These are phyloP conservation scores for Avena atlantica DNA, from an alignment of 176 grass and related monocot species.

Conservation along the genomic window DNA sequence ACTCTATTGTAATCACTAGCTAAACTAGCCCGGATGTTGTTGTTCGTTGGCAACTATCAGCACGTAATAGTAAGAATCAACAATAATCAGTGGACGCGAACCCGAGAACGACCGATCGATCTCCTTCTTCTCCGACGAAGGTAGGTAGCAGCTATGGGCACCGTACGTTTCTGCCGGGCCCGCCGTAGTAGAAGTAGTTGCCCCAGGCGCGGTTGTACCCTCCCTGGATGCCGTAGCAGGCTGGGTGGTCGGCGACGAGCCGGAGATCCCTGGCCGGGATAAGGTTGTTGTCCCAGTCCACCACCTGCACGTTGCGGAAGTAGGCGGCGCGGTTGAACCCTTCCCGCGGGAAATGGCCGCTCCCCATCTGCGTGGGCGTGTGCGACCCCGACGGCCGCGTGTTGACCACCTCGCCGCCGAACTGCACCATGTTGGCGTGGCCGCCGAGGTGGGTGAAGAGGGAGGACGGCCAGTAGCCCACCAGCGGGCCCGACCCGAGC, in stretches of 20 bases:
- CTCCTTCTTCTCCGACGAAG: background rate
- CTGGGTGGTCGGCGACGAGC: slow-evolving; percentile 71
- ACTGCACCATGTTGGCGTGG: slow-evolving; percentile 92
- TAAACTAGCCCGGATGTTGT: background rate
- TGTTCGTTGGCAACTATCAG: background rate
- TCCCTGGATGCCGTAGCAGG: slow-evolving; percentile 72
- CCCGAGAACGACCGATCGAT: background rate
- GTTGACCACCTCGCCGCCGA: slow-evolving; percentile 89
- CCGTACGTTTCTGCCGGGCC: slow-evolving; percentile 65
- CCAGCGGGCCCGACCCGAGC: slow-evolving; percentile 67
- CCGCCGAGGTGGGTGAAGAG: slow-evolving; percentile 71
- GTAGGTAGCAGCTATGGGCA: slow-evolving; percentile 22
- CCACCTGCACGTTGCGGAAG: slow-evolving; percentile 87
- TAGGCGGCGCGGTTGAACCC: slow-evolving; percentile 68
- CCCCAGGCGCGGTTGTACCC: slow-evolving; percentile 63
- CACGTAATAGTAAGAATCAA: background rate
- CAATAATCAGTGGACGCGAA: background rate
- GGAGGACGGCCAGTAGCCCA: slow-evolving; percentile 79
- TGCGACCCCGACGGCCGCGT: slow-evolving; percentile 55
- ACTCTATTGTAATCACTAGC: slow-evolving; percentile 6
- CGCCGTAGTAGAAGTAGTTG: slow-evolving; percentile 88
- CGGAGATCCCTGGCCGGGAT: slow-evolving; percentile 60
- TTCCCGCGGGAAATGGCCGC: slow-evolving; percentile 65
- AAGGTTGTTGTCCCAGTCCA: slow-evolving; percentile 90
- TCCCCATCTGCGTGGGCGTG: slow-evolving; percentile 86